Evolutionary conservation across 495 filamentous ascomycete genomes (phyloP).

Genomic region (Sordaria brevicollis): DNA sequence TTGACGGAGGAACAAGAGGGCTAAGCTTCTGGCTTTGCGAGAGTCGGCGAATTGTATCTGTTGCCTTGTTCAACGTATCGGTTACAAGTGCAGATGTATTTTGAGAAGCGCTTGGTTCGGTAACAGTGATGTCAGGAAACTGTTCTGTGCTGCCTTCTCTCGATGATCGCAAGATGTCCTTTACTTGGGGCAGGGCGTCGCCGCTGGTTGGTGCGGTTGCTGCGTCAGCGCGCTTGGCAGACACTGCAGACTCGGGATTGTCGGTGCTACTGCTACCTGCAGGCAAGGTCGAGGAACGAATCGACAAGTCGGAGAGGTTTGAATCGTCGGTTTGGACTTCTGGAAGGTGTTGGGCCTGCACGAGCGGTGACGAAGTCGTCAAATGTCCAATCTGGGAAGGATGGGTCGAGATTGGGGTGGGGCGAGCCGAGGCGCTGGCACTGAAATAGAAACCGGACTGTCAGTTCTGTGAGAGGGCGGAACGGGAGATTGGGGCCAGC

Average conservation of each 20-base stretch:
- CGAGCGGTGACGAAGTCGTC: slow-evolving; percentile 71
- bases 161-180: slow-evolving; percentile 32
- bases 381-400: slow-evolving; percentile 71
- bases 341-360: slow-evolving; percentile 46
- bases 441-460: slow-evolving; percentile 3
- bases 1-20: slow-evolving; percentile 29
- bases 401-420: slow-evolving; percentile 54
- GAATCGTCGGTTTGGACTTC: slow-evolving; percentile 20
- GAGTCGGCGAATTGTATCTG: slow-evolving; percentile 12
- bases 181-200: slow-evolving; percentile 26
- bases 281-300: slow-evolving; percentile 8
- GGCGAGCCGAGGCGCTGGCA: slow-evolving; percentile 11
- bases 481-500: background rate
- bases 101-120: slow-evolving; percentile 7
- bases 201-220: slow-evolving; percentile 5
- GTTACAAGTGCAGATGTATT: background rate
- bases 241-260: slow-evolving; percentile 11
- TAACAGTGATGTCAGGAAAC: slow-evolving; percentile 10
- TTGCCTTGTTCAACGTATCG: slow-evolving; percentile 5
- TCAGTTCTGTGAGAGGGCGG: background rate
- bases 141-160: slow-evolving; percentile 21
- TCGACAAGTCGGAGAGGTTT: slow-evolving; percentile 11
- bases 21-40: slow-evolving; percentile 26
- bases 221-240: slow-evolving; percentile 10
- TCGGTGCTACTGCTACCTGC: slow-evolving; percentile 13